Evolutionary conservation across 2,329 filamentous ascomycete species (phyloP).

Genomic region (Talaromyces albobiverticillius): DNA sequence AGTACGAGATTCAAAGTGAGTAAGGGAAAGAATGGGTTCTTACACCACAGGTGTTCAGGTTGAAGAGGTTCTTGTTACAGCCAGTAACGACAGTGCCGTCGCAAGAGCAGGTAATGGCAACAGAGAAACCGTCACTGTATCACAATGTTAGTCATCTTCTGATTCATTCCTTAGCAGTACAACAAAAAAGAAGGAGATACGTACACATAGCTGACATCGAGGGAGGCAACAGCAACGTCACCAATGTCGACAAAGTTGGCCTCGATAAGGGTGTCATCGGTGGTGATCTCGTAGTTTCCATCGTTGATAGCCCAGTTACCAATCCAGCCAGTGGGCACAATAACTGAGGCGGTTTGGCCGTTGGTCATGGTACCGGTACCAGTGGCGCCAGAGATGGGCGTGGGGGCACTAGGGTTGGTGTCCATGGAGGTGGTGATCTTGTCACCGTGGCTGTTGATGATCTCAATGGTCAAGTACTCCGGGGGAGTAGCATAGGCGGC

Average conservation of each 20-base stretch:
- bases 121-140: slow-evolving; percentile 10
- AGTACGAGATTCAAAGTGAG: background rate
- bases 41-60: slow-evolving; percentile 5
- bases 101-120: slow-evolving; percentile 11
- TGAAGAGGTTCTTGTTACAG: slow-evolving; percentile 10
- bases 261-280: slow-evolving; percentile 11
- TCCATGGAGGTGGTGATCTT: slow-evolving; percentile 10
- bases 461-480: slow-evolving; percentile 10
- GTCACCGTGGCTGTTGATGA: slow-evolving; percentile 8
- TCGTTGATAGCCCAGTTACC: slow-evolving; percentile 14
- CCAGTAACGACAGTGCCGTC: slow-evolving; percentile 4
- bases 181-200: background rate
- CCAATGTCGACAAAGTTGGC: slow-evolving; percentile 9
- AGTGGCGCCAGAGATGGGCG: slow-evolving; percentile 1
- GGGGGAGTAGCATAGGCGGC: slow-evolving; percentile 6
- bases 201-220: slow-evolving; percentile 14
- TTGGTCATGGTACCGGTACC: slow-evolving; percentile 7
- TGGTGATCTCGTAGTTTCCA: slow-evolving; percentile 4
- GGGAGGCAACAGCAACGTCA: slow-evolving; percentile 6
- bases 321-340: slow-evolving; percentile 11
- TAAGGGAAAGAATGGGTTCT: background rate
- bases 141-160: background rate
- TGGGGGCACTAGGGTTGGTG: background rate
- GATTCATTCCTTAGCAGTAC: background rate
- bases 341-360: slow-evolving; percentile 1